Evolutionary conservation across 306 rosid species (phyloP).

Genomic region (Cucumis sativus): DNA sequence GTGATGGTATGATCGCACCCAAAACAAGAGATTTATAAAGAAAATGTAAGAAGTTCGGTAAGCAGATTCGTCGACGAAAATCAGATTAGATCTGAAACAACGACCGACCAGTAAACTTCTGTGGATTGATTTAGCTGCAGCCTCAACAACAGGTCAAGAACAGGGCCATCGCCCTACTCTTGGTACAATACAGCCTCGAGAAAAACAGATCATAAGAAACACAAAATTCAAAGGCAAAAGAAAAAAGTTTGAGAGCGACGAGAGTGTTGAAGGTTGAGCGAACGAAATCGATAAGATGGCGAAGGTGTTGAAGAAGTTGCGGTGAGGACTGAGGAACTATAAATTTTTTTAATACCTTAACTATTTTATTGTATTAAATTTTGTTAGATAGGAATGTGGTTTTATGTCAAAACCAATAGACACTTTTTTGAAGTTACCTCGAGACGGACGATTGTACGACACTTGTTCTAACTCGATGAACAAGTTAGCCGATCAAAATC

Average conservation of each 20-base stretch:
- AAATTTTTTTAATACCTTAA: no score
- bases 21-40: neutral
- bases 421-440: no score
- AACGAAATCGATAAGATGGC: neutral
- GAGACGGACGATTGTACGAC: no score
- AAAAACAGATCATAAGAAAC: neutral
- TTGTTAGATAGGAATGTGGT: no score
- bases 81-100: constrained; percentile 24
- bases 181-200: constrained; percentile 64
- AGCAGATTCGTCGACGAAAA: constrained; percentile 73
- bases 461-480: no score
- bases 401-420: no score
- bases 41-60: constrained; percentile 97
- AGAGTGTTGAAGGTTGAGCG: neutral
- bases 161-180: constrained; percentile 54
- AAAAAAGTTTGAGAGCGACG: neutral
- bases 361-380: no score
- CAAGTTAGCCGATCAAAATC: no score
- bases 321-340: neutral
- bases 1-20: no score
- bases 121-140: constrained; percentile 50
- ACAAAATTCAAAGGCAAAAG: neutral
- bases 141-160: constrained; percentile 84
- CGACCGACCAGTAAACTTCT: constrained; percentile 78
- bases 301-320: neutral